These are phyloP conservation scores for Quercus agrifolia DNA, from an alignment of 306 rosid species.

Conservation along the genomic window DNA sequence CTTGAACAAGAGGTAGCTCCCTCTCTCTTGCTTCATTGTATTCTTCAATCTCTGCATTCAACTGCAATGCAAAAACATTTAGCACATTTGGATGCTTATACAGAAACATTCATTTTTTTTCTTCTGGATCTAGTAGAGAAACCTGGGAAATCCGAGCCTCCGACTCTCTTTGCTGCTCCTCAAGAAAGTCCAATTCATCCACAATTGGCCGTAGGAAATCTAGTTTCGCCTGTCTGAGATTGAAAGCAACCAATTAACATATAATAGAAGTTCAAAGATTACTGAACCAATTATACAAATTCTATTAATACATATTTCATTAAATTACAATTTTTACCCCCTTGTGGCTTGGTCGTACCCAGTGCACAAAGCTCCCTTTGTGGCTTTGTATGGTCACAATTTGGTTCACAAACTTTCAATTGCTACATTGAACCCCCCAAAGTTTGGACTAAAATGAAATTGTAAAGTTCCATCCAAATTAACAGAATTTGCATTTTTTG, in stretches of 20 bases:
- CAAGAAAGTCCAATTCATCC: slow-evolving; percentile 50
- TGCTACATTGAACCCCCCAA: too few species aligned
- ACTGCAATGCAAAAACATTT: slow-evolving; percentile 36
- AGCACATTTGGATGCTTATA: background rate
- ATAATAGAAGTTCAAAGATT: background rate
- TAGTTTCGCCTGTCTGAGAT: slow-evolving; percentile 55
- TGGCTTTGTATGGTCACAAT: too few species aligned
- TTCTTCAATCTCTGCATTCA: slow-evolving; percentile 54
- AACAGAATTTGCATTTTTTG: too few species aligned
- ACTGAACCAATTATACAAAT: background rate
- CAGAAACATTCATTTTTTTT: background rate
- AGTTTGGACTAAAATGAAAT: too few species aligned
- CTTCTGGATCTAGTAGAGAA: background rate
- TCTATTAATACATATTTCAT: background rate
- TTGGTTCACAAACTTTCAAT: too few species aligned
- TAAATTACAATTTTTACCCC: background rate
- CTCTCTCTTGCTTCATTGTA: slow-evolving; percentile 60
- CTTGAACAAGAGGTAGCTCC: slow-evolving; percentile 74
- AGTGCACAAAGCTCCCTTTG: too few species aligned
- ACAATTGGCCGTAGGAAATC: slow-evolving; percentile 39
- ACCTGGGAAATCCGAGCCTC: slow-evolving; percentile 62
- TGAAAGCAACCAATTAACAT: background rate
- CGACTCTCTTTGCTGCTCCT: slow-evolving; percentile 41
- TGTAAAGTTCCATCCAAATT: too few species aligned
- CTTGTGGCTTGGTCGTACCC: too few species aligned